Conservation (phyloP, 257 asterid genomes). For the Solanum okadae region DNA sequence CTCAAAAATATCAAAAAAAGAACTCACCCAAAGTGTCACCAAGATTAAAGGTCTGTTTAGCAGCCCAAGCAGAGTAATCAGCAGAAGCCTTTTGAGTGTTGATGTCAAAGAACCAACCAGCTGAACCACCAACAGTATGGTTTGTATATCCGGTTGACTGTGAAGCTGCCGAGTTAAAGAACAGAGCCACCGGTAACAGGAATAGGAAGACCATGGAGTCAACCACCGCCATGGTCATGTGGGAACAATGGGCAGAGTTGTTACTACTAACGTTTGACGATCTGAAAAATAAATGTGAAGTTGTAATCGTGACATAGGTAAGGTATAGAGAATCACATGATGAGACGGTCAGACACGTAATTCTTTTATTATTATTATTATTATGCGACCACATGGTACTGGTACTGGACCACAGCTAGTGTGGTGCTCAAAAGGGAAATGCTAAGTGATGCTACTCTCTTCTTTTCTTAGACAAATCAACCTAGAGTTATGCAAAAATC, state of each 20-base stretch:
- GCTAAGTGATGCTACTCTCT: not conserved
- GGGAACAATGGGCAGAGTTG: not conserved
- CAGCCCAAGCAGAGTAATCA: constrained; percentile 69
- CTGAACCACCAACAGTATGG: constrained; percentile 68
- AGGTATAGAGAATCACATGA: not conserved
- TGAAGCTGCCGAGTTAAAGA: constrained; percentile 26
- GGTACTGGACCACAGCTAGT: not conserved
- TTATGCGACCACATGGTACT: not conserved
- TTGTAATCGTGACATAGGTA: not conserved
- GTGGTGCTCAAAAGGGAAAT: not conserved
- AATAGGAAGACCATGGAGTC: constrained; percentile 8
- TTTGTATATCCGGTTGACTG: constrained; percentile 38
- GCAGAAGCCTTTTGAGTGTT: constrained; percentile 35
- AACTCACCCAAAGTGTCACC: constrained; percentile 74
- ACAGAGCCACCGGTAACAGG: constrained; percentile 22
- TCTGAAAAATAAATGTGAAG: not conserved
- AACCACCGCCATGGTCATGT: constrained; percentile 16
- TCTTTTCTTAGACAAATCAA: no score
- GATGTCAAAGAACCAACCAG: constrained; percentile 76
- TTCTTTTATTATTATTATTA: not conserved
- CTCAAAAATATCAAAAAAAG: not conserved
- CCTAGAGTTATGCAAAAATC: no score
- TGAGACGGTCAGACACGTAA: not conserved
- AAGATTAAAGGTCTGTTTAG: constrained; percentile 54
- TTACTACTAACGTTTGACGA: not conserved